Evolutionary conservation across 306 rosid genomes (phyloP).

Genomic region (Prunus persica): DNA sequence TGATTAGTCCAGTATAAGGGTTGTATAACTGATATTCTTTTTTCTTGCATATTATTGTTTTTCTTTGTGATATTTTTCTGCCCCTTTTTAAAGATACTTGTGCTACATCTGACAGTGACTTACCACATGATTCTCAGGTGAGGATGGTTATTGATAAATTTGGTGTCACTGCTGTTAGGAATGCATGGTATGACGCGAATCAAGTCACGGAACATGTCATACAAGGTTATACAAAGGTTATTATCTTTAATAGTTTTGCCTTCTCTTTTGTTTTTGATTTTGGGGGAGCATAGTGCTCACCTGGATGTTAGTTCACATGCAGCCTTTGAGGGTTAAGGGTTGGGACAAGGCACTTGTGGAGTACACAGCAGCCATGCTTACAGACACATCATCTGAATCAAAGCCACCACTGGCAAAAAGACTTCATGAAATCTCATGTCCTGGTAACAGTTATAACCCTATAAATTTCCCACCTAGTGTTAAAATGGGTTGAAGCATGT

Average conservation of each 20-base stretch:
- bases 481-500: background rate
- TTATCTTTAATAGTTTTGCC: constrained; percentile 8
- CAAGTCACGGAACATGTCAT: constrained; percentile 57
- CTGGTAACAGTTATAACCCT: constrained; percentile 52
- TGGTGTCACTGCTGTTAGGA: constrained; percentile 69
- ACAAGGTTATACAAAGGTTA: constrained; percentile 82
- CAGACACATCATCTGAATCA: constrained; percentile 57
- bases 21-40: background rate
- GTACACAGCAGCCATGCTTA: constrained; percentile 76
- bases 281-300: constrained; percentile 30
- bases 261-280: background rate
- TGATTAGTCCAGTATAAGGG: background rate
- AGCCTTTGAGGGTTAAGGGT: constrained; percentile 85
- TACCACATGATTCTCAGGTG: constrained; percentile 43
- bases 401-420: constrained; percentile 60
- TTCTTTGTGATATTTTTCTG: background rate
- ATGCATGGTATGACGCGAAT: constrained; percentile 76
- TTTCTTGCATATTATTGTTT: background rate
- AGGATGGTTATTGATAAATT: constrained; percentile 68
- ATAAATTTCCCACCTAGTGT: constrained; percentile 13
- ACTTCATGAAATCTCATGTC: constrained; percentile 79
- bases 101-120: constrained; percentile 26
- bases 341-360: constrained; percentile 93
- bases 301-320: constrained; percentile 34
- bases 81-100: constrained; percentile 1